Conservation (phyloP, 2,329 filamentous ascomycete genomes). For the Penicillium griseofulvum region DNA sequence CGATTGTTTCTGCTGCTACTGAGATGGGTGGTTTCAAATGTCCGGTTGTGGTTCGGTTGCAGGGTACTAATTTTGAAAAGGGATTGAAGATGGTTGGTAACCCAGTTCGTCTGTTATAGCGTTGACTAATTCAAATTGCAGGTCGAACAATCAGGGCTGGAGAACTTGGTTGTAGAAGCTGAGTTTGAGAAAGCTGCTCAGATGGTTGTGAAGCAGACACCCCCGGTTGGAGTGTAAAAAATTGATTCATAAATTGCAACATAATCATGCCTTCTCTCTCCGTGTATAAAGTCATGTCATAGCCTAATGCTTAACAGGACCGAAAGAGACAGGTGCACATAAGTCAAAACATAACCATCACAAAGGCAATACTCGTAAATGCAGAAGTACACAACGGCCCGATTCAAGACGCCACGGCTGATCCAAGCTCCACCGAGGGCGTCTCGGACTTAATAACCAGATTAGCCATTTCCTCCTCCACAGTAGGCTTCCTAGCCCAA, state of each 20-base stretch:
- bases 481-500: conserved; percentile 6
- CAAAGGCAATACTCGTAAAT: background rate
- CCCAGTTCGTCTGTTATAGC: background rate
- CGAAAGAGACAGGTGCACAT: background rate
- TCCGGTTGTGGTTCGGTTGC: conserved; percentile 49
- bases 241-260: background rate
- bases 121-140: conserved; percentile 9
- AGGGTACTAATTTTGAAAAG: conserved; percentile 48
- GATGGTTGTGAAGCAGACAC: conserved; percentile 35
- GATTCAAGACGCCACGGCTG: background rate
- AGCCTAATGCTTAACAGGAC: background rate
- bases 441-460: background rate
- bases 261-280: too few relatives aligned
- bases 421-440: background rate
- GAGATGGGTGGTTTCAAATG: conserved; percentile 40
- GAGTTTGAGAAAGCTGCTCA: conserved; percentile 37
- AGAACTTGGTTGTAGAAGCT: conserved; percentile 38
- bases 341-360: background rate
- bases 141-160: conserved; percentile 38
- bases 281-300: background rate
- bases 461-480: background rate
- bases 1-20: conserved; percentile 46
- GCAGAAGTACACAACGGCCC: too few relatives aligned
- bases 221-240: background rate
- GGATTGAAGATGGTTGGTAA: conserved; percentile 44